These are phyloP conservation scores for Aspergillus latus DNA, from an alignment of 2,329 filamentous ascomycete species.

Conservation along the genomic window DNA sequence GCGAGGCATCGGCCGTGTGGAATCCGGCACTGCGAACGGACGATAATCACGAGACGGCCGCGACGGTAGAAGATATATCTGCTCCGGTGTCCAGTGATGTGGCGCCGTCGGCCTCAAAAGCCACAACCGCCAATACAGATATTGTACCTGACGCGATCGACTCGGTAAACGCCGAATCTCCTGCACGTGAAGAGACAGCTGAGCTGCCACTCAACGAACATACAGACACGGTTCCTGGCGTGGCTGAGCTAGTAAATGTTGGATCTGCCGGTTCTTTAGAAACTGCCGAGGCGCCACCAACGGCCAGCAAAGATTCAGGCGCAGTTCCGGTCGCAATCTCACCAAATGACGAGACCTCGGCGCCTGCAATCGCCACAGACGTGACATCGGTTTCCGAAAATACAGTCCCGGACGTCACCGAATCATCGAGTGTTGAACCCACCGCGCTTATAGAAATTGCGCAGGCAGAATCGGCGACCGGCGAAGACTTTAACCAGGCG, in stretches of 20 bases:
- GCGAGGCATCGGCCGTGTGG: slow-evolving; percentile 45
- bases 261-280: neutral
- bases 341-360: neutral
- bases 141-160: neutral
- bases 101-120: too few species aligned
- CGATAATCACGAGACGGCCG: slow-evolving; percentile 18
- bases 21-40: slow-evolving; percentile 57
- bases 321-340: neutral
- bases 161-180: neutral
- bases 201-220: neutral
- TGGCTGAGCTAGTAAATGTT: neutral
- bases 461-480: neutral
- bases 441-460: neutral
- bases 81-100: neutral
- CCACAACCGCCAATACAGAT: neutral
- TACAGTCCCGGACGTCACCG: neutral
- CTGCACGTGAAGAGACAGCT: neutral
- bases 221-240: neutral
- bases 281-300: neutral
- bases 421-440: neutral
- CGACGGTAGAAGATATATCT: slow-evolving; percentile 10
- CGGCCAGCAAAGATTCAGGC: neutral
- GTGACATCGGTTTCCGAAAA: neutral
- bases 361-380: neutral
- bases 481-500: neutral